These are phyloP conservation scores for Spizellomyces punctatus DNA, from an alignment of 192 early-diverging fungal species.

Conservation along the genomic window DNA sequence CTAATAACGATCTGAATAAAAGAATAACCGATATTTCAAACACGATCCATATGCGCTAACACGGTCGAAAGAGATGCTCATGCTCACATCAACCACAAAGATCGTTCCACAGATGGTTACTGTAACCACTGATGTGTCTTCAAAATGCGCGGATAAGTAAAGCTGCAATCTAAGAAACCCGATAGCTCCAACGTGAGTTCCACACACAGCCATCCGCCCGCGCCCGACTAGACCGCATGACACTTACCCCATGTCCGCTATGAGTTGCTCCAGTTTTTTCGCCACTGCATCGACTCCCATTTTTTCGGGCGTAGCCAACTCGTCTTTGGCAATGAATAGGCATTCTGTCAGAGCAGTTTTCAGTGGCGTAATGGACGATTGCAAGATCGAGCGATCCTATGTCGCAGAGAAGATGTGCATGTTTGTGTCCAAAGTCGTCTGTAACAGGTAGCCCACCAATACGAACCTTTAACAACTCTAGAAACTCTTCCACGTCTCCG, in stretches of 20 bases:
- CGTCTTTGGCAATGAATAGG: neutral
- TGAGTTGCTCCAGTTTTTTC: neutral
- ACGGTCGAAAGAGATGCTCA: neutral
- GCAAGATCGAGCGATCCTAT: no score
- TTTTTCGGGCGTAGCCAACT: neutral
- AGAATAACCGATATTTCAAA: no score
- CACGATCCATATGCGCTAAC: no score
- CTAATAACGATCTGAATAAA: no score
- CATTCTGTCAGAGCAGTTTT: neutral
- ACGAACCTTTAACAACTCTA: no score
- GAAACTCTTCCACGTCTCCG: no score
- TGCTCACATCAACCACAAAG: slow-evolving; percentile 25
- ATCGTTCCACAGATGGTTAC: slow-evolving; percentile 22
- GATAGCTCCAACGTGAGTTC: neutral
- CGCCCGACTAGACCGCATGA: no score
- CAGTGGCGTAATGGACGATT: neutral
- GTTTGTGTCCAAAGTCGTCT: no score
- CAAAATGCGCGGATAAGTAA: slow-evolving; percentile 3
- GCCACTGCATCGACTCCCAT: neutral
- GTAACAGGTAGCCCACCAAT: no score
- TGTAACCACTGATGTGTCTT: slow-evolving; percentile 3
- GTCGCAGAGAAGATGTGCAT: no score
- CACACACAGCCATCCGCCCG: no score
- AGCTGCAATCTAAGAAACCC: slow-evolving; percentile 8
- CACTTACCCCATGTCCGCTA: slow-evolving; percentile 5